A percentile compares a stretch with the other conserved stretches of the same genome.
Conservation (phyloP, 78 protist genomes). For the Planoprotostelium fungivorum region DNA sequence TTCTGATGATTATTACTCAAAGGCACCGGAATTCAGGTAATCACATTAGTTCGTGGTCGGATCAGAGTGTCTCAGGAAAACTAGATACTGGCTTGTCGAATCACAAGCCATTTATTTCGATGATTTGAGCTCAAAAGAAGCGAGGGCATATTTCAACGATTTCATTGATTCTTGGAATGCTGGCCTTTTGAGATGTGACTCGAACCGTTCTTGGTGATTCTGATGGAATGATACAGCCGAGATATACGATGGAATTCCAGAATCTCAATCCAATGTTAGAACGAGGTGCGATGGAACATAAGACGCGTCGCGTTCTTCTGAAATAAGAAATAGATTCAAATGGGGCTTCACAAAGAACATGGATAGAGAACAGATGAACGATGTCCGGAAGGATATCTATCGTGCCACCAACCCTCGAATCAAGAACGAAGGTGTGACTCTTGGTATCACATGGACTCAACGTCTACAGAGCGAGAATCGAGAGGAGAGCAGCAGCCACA, state of each 20-base stretch:
- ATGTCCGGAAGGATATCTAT: not conserved
- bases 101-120: not conserved
- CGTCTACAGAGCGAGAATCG: not conserved
- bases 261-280: not conserved
- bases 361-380: not conserved
- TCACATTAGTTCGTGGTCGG: not conserved
- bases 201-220: not conserved
- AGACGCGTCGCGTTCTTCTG: not conserved
- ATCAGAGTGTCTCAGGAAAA: not conserved
- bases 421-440: not conserved
- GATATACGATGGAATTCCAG: not conserved
- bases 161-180: not conserved
- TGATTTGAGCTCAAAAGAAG: not conserved
- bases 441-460: not conserved
- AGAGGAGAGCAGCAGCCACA: not conserved
- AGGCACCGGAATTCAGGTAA: not conserved
- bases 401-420: not conserved
- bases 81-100: not conserved
- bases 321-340: not conserved
- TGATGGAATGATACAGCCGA: not conserved
- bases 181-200: not conserved
- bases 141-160: not conserved
- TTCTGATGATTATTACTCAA: not conserved
- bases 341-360: not conserved
- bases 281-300: not conserved